Conservation (phyloP, 148 eudicot species). For the Euryodendron excelsum region DNA sequence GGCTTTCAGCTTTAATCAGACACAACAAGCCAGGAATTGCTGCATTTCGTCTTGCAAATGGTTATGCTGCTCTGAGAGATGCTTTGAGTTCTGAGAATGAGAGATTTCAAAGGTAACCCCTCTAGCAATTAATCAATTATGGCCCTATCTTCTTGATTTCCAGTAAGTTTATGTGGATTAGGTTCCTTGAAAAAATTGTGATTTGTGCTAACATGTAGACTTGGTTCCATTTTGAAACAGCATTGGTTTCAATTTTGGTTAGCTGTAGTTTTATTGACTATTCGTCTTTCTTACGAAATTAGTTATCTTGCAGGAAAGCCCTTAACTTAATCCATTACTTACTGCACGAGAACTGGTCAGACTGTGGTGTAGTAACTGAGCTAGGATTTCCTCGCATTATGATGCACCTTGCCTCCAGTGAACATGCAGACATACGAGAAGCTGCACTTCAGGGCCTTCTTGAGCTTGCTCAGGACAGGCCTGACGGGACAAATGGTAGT, state of each 20-base stretch:
- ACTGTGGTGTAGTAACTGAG: conserved; percentile 48
- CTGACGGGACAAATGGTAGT: conserved; percentile 18
- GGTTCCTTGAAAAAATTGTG: too few relatives aligned
- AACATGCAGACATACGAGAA: conserved; percentile 73
- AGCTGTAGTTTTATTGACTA: background rate
- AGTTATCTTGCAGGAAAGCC: conserved; percentile 77
- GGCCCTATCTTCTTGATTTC: background rate
- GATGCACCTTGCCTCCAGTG: conserved; percentile 77
- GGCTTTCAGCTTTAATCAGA: conserved; percentile 70
- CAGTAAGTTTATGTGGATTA: background rate
- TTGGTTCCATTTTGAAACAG: background rate
- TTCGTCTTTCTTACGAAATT: background rate
- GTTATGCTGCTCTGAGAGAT: conserved; percentile 80
- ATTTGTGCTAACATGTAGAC: background rate
- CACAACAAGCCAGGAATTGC: conserved; percentile 85
- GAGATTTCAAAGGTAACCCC: conserved; percentile 74
- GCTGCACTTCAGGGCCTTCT: conserved; percentile 76
- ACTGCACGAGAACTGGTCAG: conserved; percentile 60
- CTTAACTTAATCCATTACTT: conserved; percentile 77
- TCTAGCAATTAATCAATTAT: background rate
- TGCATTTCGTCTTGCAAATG: conserved; percentile 92
- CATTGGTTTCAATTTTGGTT: background rate
- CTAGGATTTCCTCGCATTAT: conserved; percentile 80
- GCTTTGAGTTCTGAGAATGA: conserved; percentile 72
- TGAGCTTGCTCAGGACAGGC: conserved; percentile 53